These are phyloP conservation scores for Suaeda aralocaspica DNA, from an alignment of 148 eudicot genomes.

Conservation along the genomic window DNA sequence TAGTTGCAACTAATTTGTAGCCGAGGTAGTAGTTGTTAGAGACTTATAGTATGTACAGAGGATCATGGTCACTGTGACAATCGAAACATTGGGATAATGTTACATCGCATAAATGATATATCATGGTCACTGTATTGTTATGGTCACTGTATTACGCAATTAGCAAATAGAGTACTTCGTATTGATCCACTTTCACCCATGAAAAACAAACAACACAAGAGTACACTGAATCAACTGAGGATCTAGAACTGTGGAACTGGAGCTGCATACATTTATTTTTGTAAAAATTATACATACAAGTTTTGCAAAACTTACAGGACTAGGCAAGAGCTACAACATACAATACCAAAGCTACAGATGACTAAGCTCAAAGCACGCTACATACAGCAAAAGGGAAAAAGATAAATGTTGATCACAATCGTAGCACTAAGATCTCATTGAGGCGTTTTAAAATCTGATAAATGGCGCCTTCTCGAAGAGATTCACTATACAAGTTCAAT, in stretches of 20 bases:
- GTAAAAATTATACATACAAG: constrained; percentile 25
- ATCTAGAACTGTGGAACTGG: not conserved
- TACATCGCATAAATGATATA: no score
- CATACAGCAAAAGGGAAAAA: constrained; percentile 15
- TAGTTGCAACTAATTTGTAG: no score
- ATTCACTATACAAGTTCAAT: constrained; percentile 43
- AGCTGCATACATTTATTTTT: constrained; percentile 24
- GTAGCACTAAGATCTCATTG: constrained; percentile 21
- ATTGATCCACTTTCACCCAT: not conserved
- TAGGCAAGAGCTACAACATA: constrained; percentile 6
- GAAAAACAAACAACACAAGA: not conserved
- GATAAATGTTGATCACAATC: constrained; percentile 6
- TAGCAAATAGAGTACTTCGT: no score
- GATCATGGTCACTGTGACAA: no score
- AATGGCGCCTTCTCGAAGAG: constrained; percentile 17
- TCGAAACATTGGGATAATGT: no score
- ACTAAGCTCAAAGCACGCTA: constrained; percentile 29
- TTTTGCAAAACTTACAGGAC: constrained; percentile 25
- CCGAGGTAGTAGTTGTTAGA: no score
- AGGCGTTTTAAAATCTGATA: constrained; percentile 17
- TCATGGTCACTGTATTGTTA: no score
- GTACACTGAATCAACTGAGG: no score
- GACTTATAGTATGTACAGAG: no score
- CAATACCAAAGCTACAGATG: constrained; percentile 34
- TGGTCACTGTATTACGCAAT: no score